Conservation (phyloP, 768 basidiomycete species). For the Rhizopogon vinicolor region DNA sequence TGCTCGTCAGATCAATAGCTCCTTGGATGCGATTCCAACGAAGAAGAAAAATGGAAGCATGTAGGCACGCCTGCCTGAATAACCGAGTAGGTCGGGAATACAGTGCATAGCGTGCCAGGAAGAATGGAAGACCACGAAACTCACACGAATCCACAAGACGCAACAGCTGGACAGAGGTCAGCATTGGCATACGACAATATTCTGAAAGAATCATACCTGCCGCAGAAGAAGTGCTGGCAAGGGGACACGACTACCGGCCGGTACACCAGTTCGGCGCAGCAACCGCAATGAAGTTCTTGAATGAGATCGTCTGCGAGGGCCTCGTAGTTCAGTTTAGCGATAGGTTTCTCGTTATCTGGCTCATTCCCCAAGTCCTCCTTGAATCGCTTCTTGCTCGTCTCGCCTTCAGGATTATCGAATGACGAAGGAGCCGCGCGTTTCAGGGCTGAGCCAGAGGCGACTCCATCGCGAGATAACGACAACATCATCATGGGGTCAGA, state of each 20-base stretch:
- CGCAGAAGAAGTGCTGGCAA: slow-evolving; percentile 90
- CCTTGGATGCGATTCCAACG: neutral
- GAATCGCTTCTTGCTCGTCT: slow-evolving; percentile 54
- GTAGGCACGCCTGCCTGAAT: neutral
- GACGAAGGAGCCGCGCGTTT: slow-evolving; percentile 64
- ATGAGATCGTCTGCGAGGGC: slow-evolving; percentile 56
- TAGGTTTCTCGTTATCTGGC: slow-evolving; percentile 5
- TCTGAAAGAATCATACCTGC: slow-evolving; percentile 50
- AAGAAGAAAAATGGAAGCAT: neutral
- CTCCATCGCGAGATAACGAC: slow-evolving; percentile 9
- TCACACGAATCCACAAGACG: slow-evolving; percentile 78
- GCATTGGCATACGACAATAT: slow-evolving; percentile 24
- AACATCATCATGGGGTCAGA: slow-evolving; percentile 7
- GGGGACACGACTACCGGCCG: slow-evolving; percentile 77
- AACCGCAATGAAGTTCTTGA: slow-evolving; percentile 80
- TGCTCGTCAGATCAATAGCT: slow-evolving; percentile 7
- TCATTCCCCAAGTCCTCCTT: slow-evolving; percentile 38
- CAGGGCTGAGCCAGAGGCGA: slow-evolving; percentile 22
- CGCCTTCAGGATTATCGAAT: slow-evolving; percentile 44
- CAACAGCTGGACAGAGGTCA: slow-evolving; percentile 62
- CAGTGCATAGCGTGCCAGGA: neutral
- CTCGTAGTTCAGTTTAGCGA: slow-evolving; percentile 17
- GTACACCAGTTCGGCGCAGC: slow-evolving; percentile 80
- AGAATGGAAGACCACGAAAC: slow-evolving; percentile 24
- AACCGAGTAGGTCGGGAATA: neutral